phyloP scores from a whole-genome alignment of 2,329 filamentous ascomycete species.

The Triangularia setosa region DNA sequence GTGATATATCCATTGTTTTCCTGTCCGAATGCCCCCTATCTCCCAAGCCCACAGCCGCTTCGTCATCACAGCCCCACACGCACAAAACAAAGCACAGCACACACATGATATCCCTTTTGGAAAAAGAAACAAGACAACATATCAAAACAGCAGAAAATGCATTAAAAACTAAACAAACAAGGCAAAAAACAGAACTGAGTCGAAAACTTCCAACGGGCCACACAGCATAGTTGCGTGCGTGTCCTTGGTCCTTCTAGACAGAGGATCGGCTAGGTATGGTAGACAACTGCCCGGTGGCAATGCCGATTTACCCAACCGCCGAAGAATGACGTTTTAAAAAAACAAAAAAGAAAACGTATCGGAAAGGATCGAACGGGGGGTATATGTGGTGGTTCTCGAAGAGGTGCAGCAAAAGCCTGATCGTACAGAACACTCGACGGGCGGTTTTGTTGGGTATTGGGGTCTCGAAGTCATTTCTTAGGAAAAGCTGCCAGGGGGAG shows the following conservation, averaged over 20 bases:
- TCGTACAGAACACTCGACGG: slow-evolving; percentile 22
- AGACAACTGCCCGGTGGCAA: neutral
- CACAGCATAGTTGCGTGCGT: neutral
- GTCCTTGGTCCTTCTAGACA: neutral
- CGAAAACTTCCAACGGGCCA: neutral
- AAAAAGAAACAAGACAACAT: neutral
- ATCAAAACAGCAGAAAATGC: neutral
- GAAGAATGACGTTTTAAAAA: neutral
- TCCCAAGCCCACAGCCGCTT: neutral
- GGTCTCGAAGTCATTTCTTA: neutral
- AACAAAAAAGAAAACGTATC: slow-evolving; percentile 6
- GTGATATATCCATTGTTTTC: neutral
- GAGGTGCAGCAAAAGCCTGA: slow-evolving; percentile 20
- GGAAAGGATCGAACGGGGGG: slow-evolving; percentile 18
- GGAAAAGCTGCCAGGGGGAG: neutral
- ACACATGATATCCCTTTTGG: neutral
- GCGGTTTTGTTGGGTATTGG: neutral
- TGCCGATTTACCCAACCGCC: neutral
- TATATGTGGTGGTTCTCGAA: slow-evolving; percentile 22
- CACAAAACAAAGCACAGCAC: neutral
- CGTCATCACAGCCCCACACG: neutral
- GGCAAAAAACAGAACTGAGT: neutral
- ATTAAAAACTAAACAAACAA: neutral
- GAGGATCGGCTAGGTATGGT: neutral
- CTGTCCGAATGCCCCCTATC: neutral